Base-by-base conservation (phyloP, 1,139 yeast genomes). In the Sugiyamaella xylanicola region DNA sequence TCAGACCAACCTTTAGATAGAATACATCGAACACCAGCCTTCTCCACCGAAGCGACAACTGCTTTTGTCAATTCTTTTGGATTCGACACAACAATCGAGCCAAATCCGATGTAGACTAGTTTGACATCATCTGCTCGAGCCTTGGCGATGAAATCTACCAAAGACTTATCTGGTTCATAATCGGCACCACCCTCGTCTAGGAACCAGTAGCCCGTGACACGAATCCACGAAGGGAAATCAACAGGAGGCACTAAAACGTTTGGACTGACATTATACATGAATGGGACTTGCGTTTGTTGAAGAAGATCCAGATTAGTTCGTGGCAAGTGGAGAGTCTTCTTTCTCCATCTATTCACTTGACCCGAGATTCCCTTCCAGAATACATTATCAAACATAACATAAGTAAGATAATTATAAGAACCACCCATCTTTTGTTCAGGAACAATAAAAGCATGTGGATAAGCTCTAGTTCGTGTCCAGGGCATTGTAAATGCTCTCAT, bases 401-500 rank as follows among this genome's bases (percentile, higher is more conserved):
- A 96, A 0, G 98, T 91, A 72, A 93, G 76, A 66, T 89, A 89
- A 68, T 92, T 92, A 72, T 92, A 92, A 3, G 93, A 86, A 1
- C 97, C 97, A 7, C 97, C 97, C 70, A 87, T 82, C 67, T 87
- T 89, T 69, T 87, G 95, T 58, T 90, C 97, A 0, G 98, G 97
- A 3, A 90, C 96, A 65, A 92, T 85, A 63, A 92, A 91, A 0
- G 98, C 98, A 74, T 92, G 97, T 0, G 97, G 97, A 68, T 92
- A 92, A 0, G 97, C 95, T 61, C 96, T 79, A 0, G 98, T 92
- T 63, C 96, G 75, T 0, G 97, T 89, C 98, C 98, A 92, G 0
- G 98, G 98, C 98, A 92, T 92, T 0, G 98, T 93, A 67, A 92
- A 93, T 0, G 98, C 97, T 64, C 98, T 77, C 76, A 88, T 87